Evolutionary conservation across 306 rosid species (phyloP).

Genomic region (Dryas alaskensis): DNA sequence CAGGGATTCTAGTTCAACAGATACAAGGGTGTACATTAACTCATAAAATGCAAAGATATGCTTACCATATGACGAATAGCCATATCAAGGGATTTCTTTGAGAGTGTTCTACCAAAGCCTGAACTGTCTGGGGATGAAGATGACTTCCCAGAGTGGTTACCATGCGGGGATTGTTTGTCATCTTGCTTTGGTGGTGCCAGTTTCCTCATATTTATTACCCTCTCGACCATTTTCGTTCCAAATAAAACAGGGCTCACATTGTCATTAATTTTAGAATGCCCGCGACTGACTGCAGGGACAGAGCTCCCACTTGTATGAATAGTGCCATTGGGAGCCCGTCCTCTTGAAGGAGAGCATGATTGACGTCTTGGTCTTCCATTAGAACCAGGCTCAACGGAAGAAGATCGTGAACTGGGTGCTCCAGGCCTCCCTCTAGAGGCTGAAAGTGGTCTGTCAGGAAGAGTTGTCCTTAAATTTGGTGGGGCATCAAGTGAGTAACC

Average conservation of each 20-base stretch:
- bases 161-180: slow-evolving; percentile 72
- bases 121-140: slow-evolving; percentile 83
- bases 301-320: slow-evolving; percentile 75
- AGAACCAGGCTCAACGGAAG: slow-evolving; percentile 78
- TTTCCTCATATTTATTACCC: slow-evolving; percentile 89
- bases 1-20: slow-evolving; percentile 12
- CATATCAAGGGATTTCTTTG: slow-evolving; percentile 97
- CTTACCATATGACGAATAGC: slow-evolving; percentile 95
- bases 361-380: slow-evolving; percentile 78
- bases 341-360: slow-evolving; percentile 98
- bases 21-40: neutral
- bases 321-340: slow-evolving; percentile 62
- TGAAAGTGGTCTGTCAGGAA: slow-evolving; percentile 85
- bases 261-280: slow-evolving; percentile 61
- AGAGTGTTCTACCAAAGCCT: slow-evolving; percentile 90
- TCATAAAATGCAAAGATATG: slow-evolving; percentile 17
- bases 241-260: slow-evolving; percentile 76
- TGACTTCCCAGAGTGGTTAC: slow-evolving; percentile 76
- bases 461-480: slow-evolving; percentile 81
- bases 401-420: slow-evolving; percentile 81
- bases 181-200: slow-evolving; percentile 83
- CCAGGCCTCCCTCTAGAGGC: slow-evolving; percentile 95
- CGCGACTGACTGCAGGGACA: slow-evolving; percentile 81
- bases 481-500: slow-evolving; percentile 93
- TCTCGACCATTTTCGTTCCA: slow-evolving; percentile 93